phyloP scores from a whole-genome alignment of 768 basidiomycete genomes.

The Hypsizygus marmoreus region DNA sequence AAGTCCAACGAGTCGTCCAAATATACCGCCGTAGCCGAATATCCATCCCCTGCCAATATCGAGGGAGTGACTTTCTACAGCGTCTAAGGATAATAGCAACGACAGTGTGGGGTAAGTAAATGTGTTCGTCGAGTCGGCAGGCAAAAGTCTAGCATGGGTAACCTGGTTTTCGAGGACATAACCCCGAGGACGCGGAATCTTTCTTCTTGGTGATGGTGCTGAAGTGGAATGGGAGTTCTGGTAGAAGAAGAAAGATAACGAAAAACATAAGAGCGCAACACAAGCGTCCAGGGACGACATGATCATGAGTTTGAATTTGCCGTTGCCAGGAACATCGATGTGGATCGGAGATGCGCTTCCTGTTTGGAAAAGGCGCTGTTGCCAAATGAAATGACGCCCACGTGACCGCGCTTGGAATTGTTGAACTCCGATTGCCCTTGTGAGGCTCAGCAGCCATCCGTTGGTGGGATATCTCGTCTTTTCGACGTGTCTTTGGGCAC shows the following conservation, averaged over 20 bases:
- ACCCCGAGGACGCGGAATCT: slow-evolving; percentile 18
- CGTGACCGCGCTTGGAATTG: slow-evolving; percentile 1
- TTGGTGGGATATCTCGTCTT: slow-evolving; percentile 1
- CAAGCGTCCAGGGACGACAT: slow-evolving; percentile 3
- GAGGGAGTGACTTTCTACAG: slow-evolving; percentile 47
- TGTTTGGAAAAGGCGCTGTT: slow-evolving; percentile 6
- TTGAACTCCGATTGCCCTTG: not conserved
- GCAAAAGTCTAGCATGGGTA: slow-evolving; percentile 54
- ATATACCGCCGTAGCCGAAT: slow-evolving; percentile 54
- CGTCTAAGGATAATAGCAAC: slow-evolving; percentile 56
- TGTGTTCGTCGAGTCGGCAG: slow-evolving; percentile 45
- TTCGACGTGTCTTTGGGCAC: not conserved
- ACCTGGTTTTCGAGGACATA: slow-evolving; percentile 57
- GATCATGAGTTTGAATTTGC: not conserved
- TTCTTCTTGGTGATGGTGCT: not conserved
- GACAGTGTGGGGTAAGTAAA: slow-evolving; percentile 65
- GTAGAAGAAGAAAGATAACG: too few species aligned
- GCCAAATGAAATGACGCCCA: slow-evolving; percentile 10
- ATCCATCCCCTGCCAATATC: slow-evolving; percentile 51
- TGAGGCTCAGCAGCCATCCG: not conserved
- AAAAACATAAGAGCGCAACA: slow-evolving; percentile 12
- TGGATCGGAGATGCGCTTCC: slow-evolving; percentile 1
- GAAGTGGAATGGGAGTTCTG: too few species aligned
- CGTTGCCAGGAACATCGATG: not conserved
- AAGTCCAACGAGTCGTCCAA: slow-evolving; percentile 48